phyloP scores from a whole-genome alignment of 2,329 filamentous ascomycete genomes.

The Colletotrichum sp. region DNA sequence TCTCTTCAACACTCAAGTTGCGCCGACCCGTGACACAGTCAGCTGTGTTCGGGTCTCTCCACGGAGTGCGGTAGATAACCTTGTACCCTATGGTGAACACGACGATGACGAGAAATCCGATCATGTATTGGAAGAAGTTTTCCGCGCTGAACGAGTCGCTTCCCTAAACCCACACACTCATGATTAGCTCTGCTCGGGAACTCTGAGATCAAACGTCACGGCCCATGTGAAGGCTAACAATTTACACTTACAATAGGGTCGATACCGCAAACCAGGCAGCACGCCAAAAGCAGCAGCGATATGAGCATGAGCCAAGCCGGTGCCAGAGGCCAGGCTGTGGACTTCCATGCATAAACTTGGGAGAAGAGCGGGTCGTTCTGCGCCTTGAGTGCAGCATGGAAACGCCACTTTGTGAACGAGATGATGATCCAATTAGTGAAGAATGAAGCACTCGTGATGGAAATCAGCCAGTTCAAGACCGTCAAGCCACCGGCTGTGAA shows the following conservation, averaged over 20 bases:
- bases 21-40: not conserved
- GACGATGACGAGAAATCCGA: not conserved
- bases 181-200: not conserved
- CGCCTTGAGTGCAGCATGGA: not conserved
- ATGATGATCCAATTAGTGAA: conserved; percentile 1
- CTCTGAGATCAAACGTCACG: not conserved
- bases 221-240: not conserved
- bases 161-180: not conserved
- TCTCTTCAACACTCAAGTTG: not conserved
- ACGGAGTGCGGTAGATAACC: not conserved
- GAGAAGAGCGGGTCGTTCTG: not conserved
- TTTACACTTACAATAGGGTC: not conserved
- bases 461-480: not conserved
- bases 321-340: not conserved
- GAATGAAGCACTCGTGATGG: not conserved
- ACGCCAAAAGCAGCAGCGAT: not conserved
- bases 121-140: not conserved
- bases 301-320: not conserved
- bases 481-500: not conserved
- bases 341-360: not conserved
- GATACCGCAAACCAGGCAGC: not conserved
- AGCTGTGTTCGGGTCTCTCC: not conserved
- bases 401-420: not conserved
- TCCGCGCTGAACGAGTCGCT: not conserved
- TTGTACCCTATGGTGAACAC: not conserved